These are phyloP conservation scores for Sarcomyxa edulis DNA, from an alignment of 768 basidiomycete species.

Conservation along the genomic window DNA sequence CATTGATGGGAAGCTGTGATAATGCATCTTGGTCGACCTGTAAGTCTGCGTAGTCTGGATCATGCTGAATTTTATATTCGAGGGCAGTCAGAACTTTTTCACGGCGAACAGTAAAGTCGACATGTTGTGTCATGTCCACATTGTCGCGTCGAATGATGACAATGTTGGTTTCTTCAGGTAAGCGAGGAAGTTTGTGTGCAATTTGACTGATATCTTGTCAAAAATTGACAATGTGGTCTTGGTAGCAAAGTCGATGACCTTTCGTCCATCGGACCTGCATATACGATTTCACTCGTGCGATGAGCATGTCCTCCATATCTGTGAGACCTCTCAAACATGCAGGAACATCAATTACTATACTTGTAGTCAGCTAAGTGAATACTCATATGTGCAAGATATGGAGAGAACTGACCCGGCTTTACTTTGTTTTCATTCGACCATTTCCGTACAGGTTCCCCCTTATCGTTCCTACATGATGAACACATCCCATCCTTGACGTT, in stretches of 20 bases:
- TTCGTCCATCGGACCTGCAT: conserved; percentile 8
- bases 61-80: too few relatives aligned
- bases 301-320: conserved; percentile 14
- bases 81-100: not conserved
- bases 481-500: not conserved
- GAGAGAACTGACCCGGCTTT: too few relatives aligned
- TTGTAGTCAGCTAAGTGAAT: too few relatives aligned
- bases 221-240: conserved; percentile 13
- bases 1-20: conserved; percentile 9
- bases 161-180: conserved; percentile 15
- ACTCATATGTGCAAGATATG: not conserved
- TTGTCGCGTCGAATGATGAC: conserved; percentile 11
- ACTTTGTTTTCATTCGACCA: not conserved
- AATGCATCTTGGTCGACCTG: conserved; percentile 10
- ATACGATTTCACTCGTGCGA: conserved; percentile 6
- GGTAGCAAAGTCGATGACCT: conserved; percentile 8
- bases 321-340: conserved; percentile 7
- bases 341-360: too few relatives aligned
- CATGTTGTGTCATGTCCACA: conserved; percentile 9
- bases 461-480: not conserved
- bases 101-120: conserved; percentile 8
- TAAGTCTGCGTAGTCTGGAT: too few relatives aligned
- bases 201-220: conserved; percentile 10
- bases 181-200: conserved; percentile 8
- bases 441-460: not conserved